phyloP scores from a whole-genome alignment of 331 rosid genomes.

The Malus hybrid region DNA sequence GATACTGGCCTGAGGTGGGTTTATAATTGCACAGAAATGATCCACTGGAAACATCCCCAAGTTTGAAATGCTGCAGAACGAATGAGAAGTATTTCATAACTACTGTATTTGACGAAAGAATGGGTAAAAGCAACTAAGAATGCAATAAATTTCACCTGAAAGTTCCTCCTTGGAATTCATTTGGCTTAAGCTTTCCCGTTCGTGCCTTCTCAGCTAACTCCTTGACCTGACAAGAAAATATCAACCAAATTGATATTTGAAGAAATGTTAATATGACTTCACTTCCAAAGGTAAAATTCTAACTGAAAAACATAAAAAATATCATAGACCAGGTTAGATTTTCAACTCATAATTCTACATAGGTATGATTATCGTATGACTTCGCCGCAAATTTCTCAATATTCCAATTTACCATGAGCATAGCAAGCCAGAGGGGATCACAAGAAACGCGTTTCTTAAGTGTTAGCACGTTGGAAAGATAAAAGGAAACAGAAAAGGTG shows the following conservation, averaged over 20 bases:
- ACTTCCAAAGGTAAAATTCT: not conserved
- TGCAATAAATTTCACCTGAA: conserved; percentile 60
- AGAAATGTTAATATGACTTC: not conserved
- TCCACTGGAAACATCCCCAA: conserved; percentile 99
- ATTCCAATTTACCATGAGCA: not conserved
- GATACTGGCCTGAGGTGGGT: conserved; percentile 98
- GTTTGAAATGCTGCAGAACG: conserved; percentile 87
- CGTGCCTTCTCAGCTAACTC: conserved; percentile 93
- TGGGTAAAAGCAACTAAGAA: not conserved
- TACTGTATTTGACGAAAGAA: conserved; percentile 9
- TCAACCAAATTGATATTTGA: not conserved
- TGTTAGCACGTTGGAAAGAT: not conserved
- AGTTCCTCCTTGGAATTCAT: conserved; percentile 94
- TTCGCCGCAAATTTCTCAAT: not conserved
- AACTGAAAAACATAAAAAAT: not conserved
- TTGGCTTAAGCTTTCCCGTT: conserved; percentile 74
- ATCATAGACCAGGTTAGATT: not conserved
- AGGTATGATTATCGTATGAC: not conserved
- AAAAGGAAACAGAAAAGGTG: not conserved
- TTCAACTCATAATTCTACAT: not conserved
- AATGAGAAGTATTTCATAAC: conserved; percentile 10
- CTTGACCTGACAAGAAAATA: conserved; percentile 52
- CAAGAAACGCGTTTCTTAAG: not conserved
- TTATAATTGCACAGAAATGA: conserved; percentile 86
- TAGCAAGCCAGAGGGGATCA: not conserved